Evolutionary conservation across 208 protist species (phyloP), one percentile per base, ranked within the genome.

Genomic region (Trichomonas vaginalis): DNA sequence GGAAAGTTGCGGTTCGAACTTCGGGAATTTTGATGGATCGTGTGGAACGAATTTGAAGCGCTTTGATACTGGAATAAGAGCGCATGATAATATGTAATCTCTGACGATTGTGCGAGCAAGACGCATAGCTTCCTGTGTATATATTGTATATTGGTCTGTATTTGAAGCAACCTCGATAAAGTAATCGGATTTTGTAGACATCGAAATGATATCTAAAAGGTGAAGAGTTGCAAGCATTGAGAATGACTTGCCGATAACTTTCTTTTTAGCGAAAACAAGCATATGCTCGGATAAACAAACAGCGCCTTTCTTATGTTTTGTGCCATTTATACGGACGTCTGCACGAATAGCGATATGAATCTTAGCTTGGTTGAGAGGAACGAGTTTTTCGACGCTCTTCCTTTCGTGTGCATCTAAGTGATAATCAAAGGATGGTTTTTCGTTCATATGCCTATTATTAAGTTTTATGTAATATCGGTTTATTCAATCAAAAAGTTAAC

Each of bases 401-500:
- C 46, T 42, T 92, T 92, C 86, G 8, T 48, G 12, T 49, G 86
- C 40, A 39, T 14, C 46, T 51, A 92, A 45, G 86, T 92, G 86
- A 51, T 92, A 92, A 92, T 92, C 86, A 92, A 40, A 88, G 12
- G 79, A 42, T 70, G 56, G 56, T 70, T 70, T 70, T 70, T 70
- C 56, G 56, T 70, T 70, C 56, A 70, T 70, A 27, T n/a, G n/a
- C 17, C 17, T n/a, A 70, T n/a, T 70, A 70, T n/a, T n/a, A 8
- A 70, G n/a, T n/a, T n/a, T 70, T n/a, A 70, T n/a, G n/a, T 70
- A 70, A n/a, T n/a, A 70, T 70, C 56, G 56, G 56, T 70, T 70
- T n/a, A 70, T 70, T 70, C 56, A 70, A 70, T 70, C 56, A 70
- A 70, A 70, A 70, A 70, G 56, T 70, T n/a, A 70, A 70, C 56